These are phyloP conservation scores for Blastobotrys indianensis DNA, from an alignment of 1,139 yeast species.

Conservation along the genomic window DNA sequence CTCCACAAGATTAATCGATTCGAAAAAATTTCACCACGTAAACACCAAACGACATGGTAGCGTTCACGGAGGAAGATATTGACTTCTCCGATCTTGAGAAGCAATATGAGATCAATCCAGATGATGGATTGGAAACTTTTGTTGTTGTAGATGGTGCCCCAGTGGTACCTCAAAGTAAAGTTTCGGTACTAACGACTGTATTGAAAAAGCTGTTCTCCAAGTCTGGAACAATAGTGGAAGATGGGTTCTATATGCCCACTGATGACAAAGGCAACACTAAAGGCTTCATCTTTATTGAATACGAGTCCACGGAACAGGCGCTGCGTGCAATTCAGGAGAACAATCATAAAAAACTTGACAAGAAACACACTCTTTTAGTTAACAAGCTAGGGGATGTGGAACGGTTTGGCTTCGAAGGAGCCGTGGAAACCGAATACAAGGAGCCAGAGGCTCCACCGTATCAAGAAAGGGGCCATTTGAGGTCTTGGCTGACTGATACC, in stretches of 20 bases:
- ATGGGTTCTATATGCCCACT: slow-evolving; percentile 72
- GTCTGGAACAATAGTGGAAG: slow-evolving; percentile 65
- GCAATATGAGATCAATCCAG: slow-evolving; percentile 57
- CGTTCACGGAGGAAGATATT: slow-evolving; percentile 43
- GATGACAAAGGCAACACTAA: slow-evolving; percentile 68
- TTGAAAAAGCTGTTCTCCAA: slow-evolving; percentile 70
- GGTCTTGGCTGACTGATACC: slow-evolving; percentile 86
- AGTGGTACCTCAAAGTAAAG: slow-evolving; percentile 84
- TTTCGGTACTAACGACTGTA: slow-evolving; percentile 77
- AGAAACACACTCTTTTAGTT: slow-evolving; percentile 81
- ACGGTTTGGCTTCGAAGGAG: slow-evolving; percentile 67
- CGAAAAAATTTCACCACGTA: too few species aligned
- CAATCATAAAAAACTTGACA: slow-evolving; percentile 88
- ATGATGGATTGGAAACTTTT: slow-evolving; percentile 65
- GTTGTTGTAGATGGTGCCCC: slow-evolving; percentile 96
- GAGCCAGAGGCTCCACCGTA: slow-evolving; percentile 71
- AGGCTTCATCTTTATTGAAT: slow-evolving; percentile 87
- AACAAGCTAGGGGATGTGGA: slow-evolving; percentile 83
- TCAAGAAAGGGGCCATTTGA: slow-evolving; percentile 72
- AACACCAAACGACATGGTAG: slow-evolving; percentile 1
- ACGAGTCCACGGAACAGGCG: slow-evolving; percentile 61
- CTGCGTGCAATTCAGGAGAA: slow-evolving; percentile 72
- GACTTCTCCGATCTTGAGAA: slow-evolving; percentile 87
- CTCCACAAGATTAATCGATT: too few species aligned
- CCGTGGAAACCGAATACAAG: slow-evolving; percentile 54